Evolutionary conservation across 495 filamentous ascomycete genomes (phyloP), one percentile per base, ranked within the genome.

Genomic region (Trichoderma orchidacearum): DNA sequence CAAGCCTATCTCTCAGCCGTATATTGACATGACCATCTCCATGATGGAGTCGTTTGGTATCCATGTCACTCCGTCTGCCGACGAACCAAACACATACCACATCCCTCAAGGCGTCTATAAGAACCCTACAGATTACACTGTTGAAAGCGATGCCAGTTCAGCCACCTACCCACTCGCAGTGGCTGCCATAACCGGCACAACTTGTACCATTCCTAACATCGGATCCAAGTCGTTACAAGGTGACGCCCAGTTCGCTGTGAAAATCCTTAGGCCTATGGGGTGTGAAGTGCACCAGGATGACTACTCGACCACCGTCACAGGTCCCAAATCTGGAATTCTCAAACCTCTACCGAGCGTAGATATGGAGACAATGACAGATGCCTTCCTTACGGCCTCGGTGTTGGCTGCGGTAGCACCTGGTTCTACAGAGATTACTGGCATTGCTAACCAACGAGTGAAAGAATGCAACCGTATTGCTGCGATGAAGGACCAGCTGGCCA

Each of bases 341-440:
- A 83, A 83, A 59, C 76, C 83, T 2, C 80, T 91, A 51, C 66
- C 74, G 12, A 72, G 75, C 17, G 83, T 97, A 27, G 90, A 99
- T 64, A 99, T 99, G 93, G 93, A 96, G 65, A 87, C 90, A 15
- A 99, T 99, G 93, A 99, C 93, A 0, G 93, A 99, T 74, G 93
- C 93, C 54, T 99, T 99, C 79, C 75, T 99, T 29, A 94, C 88
- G 27, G 93, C 93, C 17, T 92, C 89, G 12, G 88, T 95, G 30
- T 82, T 99, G 53, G 94, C 90, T 15, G 93, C 93, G 52, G 87
- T 93, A 38, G 90, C 91, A n/a, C 84, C 78, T 13, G 83, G 85
- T 0, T 88, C 87, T 0, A 96, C 89, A 15, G 80, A 80, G 53
- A 97, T 99, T 56, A 83, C 81, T 23, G 93, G 93, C 50, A 99